Conservation (phyloP, 176 grass and related monocot species). For the Avena atlantica region DNA sequence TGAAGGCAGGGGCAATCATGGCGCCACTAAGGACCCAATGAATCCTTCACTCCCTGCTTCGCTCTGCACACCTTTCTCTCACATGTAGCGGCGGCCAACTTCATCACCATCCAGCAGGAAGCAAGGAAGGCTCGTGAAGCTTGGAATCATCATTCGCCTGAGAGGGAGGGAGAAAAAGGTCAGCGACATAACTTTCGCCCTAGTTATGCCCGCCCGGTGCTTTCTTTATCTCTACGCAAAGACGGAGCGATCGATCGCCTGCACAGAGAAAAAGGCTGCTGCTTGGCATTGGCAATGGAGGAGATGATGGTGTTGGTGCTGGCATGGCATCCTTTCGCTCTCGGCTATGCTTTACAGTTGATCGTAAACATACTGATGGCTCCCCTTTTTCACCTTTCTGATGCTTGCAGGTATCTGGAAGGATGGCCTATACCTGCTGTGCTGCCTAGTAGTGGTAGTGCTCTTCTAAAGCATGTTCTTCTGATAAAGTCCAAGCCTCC, state of each 20-base stretch:
- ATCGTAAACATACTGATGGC: constrained; percentile 17
- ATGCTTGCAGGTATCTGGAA: constrained; percentile 28
- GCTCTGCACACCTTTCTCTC: neutral
- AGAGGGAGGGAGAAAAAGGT: neutral
- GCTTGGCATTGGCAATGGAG: neutral
- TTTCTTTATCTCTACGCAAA: constrained; percentile 50
- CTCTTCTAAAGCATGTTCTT: constrained; percentile 11
- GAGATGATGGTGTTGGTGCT: constrained; percentile 39
- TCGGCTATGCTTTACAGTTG: constrained; percentile 26
- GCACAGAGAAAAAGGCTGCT: constrained; percentile 35
- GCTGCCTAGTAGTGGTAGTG: neutral
- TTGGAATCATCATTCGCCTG: constrained; percentile 35
- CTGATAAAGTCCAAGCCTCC: neutral
- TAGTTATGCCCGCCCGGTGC: neutral
- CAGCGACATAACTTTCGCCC: constrained; percentile 8
- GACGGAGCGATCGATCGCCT: constrained; percentile 14
- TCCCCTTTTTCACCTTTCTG: constrained; percentile 2
- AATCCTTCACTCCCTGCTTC: neutral
- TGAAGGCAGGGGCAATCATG: neutral
- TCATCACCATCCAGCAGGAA: neutral
- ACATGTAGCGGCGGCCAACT: neutral
- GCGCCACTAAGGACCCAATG: constrained; percentile 5
- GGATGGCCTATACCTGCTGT: neutral
- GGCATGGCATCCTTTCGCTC: constrained; percentile 15
- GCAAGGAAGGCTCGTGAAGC: constrained; percentile 8